phyloP scores from a whole-genome alignment of 2,329 filamentous ascomycete species.

The Stemphylium lycopersici region DNA sequence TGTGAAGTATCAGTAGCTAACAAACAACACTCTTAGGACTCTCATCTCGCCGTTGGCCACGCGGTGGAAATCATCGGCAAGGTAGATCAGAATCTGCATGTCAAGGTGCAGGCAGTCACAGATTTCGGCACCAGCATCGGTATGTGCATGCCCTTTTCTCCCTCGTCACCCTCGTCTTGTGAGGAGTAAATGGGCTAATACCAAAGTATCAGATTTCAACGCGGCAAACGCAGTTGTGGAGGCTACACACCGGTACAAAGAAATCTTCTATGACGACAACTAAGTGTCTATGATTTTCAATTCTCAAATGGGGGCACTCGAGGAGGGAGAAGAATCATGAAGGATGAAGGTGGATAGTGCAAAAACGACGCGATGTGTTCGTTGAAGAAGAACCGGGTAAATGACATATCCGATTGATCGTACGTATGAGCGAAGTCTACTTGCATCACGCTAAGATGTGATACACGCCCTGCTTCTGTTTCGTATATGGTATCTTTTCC shows the following conservation, averaged over 20 bases:
- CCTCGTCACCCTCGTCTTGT: not conserved
- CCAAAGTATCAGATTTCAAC: constrained; percentile 67
- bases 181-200: not conserved
- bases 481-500: not conserved
- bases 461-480: not conserved
- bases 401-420: too few species aligned
- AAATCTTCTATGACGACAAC: constrained; percentile 73
- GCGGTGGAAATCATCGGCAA: constrained; percentile 80
- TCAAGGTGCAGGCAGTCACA: constrained; percentile 72
- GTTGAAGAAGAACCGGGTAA: too few species aligned
- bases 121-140: constrained; percentile 74
- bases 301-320: too few species aligned
- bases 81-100: constrained; percentile 73
- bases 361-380: too few species aligned
- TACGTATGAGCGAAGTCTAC: too few species aligned
- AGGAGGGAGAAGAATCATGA: not conserved
- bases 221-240: constrained; percentile 82
- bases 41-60: constrained; percentile 71
- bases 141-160: constrained; percentile 53
- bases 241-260: constrained; percentile 78
- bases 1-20: too few species aligned
- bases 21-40: too few species aligned
- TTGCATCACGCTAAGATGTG: not conserved
- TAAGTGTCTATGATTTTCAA: not conserved
- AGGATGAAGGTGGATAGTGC: too few species aligned